A percentile compares a stretch with the other conserved stretches of the same genome.
These are phyloP conservation scores for Boletellus ananas DNA, from an alignment of 768 basidiomycete genomes.

Conservation along the genomic window DNA sequence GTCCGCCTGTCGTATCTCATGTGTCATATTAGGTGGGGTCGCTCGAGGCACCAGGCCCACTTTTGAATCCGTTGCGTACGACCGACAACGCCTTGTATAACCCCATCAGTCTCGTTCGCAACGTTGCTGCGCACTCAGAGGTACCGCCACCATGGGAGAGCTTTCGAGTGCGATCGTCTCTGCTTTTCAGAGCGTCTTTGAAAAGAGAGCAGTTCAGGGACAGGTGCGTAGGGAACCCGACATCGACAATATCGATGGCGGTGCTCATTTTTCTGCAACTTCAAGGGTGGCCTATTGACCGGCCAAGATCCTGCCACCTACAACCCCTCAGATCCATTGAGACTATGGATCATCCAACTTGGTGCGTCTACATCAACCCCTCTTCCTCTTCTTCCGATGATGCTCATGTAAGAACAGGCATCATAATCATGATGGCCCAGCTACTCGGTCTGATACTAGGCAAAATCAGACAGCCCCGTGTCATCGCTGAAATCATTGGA, in stretches of 20 bases:
- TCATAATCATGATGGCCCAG: conserved; percentile 85
- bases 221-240: conserved; percentile 19
- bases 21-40: neutral
- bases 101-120: neutral
- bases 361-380: conserved; percentile 37
- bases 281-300: conserved; percentile 70
- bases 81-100: conserved; percentile 2
- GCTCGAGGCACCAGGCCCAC: neutral
- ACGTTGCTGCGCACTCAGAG: neutral
- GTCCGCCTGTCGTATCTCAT: neutral
- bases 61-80: neutral
- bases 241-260: neutral
- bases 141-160: conserved; percentile 33
- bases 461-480: conserved; percentile 82
- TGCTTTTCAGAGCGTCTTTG: conserved; percentile 8
- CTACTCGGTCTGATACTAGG: conserved; percentile 59
- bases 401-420: conserved; percentile 32
- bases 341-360: conserved; percentile 74
- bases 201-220: conserved; percentile 23
- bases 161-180: conserved; percentile 43
- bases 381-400: too few relatives aligned
- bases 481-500: conserved; percentile 89
- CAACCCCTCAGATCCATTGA: conserved; percentile 63
- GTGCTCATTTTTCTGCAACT: neutral
- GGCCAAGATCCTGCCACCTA: conserved; percentile 70